Evolutionary conservation across 2,329 filamentous ascomycete genomes (phyloP).

Genomic region (Cercospora zeae-maydis): DNA sequence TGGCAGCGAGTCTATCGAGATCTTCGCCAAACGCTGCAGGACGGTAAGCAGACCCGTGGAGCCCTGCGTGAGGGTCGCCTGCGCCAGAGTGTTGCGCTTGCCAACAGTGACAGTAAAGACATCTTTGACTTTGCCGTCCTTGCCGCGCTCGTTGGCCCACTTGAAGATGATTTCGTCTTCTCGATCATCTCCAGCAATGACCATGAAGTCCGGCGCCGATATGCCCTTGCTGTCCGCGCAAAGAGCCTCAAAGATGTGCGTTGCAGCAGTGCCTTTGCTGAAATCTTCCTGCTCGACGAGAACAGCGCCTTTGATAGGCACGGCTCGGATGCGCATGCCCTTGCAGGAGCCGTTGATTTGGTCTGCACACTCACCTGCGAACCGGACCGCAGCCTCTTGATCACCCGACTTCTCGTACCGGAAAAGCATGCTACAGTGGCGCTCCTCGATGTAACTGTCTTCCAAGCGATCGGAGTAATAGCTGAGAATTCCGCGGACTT

Average conservation of each 20-base stretch:
- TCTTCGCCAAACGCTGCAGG: slow-evolving; percentile 34
- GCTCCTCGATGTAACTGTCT: slow-evolving; percentile 81
- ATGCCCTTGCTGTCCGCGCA: slow-evolving; percentile 21
- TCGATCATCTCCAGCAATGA: slow-evolving; percentile 85
- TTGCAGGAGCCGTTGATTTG: slow-evolving; percentile 95
- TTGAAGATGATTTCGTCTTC: slow-evolving; percentile 92
- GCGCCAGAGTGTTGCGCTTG: slow-evolving; percentile 81
- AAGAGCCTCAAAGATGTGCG: slow-evolving; percentile 61
- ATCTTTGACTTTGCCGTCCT: slow-evolving; percentile 51
- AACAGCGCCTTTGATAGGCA: slow-evolving; percentile 71
- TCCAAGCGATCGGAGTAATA: slow-evolving; percentile 91
- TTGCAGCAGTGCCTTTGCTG: slow-evolving; percentile 81
- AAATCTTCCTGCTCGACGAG: slow-evolving; percentile 81
- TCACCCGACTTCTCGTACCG: slow-evolving; percentile 83
- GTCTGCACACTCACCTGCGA: slow-evolving; percentile 84
- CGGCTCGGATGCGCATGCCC: slow-evolving; percentile 75
- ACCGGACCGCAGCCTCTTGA: slow-evolving; percentile 67
- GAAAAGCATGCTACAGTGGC: slow-evolving; percentile 88
- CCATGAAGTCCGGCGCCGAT: slow-evolving; percentile 69
- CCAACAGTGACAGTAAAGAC: slow-evolving; percentile 85
- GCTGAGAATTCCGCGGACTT: slow-evolving; percentile 74
- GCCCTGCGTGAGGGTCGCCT: slow-evolving; percentile 80
- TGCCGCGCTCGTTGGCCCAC: slow-evolving; percentile 78
- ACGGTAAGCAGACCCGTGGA: slow-evolving; percentile 65
- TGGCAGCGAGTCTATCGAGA: slow-evolving; percentile 28